Conservation (phyloP, 2,329 filamentous ascomycete species). For the Phyllosticta citribraziliensis region DNA sequence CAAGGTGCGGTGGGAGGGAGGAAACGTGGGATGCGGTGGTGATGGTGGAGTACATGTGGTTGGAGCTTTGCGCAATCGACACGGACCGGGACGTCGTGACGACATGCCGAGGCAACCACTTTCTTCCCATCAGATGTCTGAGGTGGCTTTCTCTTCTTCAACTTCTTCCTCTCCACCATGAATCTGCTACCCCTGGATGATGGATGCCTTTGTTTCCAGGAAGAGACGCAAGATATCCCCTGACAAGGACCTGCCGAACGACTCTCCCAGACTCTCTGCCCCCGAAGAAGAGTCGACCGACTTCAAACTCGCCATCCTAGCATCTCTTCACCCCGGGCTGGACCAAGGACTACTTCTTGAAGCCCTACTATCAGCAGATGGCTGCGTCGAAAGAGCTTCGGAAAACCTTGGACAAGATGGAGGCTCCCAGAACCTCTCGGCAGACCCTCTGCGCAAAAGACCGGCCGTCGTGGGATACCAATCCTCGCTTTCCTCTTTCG, state of each 20-base stretch:
- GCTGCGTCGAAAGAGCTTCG: slow-evolving; percentile 59
- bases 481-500: slow-evolving; percentile 29
- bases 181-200: slow-evolving; percentile 10
- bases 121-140: too few species aligned
- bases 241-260: background rate
- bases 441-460: slow-evolving; percentile 27
- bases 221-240: slow-evolving; percentile 23
- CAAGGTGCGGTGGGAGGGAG: background rate
- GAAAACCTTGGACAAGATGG: slow-evolving; percentile 37
- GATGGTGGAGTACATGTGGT: slow-evolving; percentile 6
- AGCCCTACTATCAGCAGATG: slow-evolving; percentile 65
- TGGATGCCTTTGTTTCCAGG: slow-evolving; percentile 31
- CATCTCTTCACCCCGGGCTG: slow-evolving; percentile 60
- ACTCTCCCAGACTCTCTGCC: background rate
- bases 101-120: slow-evolving; percentile 4
- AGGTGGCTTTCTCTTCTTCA: background rate
- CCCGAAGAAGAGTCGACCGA: slow-evolving; percentile 71
- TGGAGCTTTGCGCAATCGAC: background rate
- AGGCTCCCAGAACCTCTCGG: slow-evolving; percentile 7
- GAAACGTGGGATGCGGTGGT: background rate
- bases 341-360: slow-evolving; percentile 65
- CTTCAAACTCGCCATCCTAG: slow-evolving; percentile 73
- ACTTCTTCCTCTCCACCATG: background rate
- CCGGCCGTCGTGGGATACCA: slow-evolving; percentile 29
- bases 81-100: background rate